Evolutionary conservation across 108 stramenopile species (phyloP), one percentile per base, ranked within the genome.

Genomic region (Nitzschia putrida): DNA sequence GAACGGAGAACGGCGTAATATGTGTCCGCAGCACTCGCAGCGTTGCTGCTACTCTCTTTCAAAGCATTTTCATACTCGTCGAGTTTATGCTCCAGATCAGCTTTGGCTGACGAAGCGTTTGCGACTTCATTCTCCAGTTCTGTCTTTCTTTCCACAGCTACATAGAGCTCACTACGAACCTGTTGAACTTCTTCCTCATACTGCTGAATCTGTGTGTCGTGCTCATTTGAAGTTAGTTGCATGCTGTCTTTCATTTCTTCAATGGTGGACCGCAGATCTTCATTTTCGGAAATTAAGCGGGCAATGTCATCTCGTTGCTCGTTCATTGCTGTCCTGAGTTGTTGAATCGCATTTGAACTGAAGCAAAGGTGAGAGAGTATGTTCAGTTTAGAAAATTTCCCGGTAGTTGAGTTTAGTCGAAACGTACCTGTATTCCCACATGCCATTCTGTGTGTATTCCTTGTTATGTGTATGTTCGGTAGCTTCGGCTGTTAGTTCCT

Each of bases 141-240:
- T 7, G 18, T 16, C 42, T 61, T 25, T 34, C 38, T 38, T 21
- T 52, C n/a, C 24, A 47, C 42, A 13, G 70, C 59, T 12, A 29
- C 25, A 12, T 57, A 20, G 7, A 64, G 76, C 39, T 65, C 49
- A 2, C 25, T 14, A 6, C 49, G 61, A 24, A 76, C 39, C 2
- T 53, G 39, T 39, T 61, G 58, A 37, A 70, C 68, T 18, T 77
- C 71, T 26, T 72, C 54, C 39, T 74, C 51, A 57, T 67, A 42
- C 16, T 39, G 59, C 54, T 63, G 68, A 20, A 68, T 0, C 7
- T 66, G 24, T 9, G 14, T 49, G 14, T 57, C 61, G 21, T 57
- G 67, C 5, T 68, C 54, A 29, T 63, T 53, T 10, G 68, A 53
- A 8, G 44, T 21, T 47, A 22, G 24, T 47, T 53, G 10, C 11